Evolutionary conservation across 768 basidiomycete genomes (phyloP).

Genomic region (Rubroboletus satanas): DNA sequence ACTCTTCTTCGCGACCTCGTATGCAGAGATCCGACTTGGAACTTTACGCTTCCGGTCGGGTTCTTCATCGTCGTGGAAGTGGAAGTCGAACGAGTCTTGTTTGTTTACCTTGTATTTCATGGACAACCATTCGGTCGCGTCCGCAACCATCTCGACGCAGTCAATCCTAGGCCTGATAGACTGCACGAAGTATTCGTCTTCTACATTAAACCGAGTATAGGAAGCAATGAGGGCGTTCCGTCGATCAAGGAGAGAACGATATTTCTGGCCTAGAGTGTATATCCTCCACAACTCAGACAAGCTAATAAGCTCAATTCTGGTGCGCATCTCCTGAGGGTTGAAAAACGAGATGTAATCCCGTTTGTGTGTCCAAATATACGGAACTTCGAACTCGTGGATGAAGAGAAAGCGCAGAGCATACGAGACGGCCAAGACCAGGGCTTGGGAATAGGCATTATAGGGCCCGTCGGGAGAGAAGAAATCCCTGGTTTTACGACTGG

Average conservation of each 20-base stretch:
- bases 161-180: conserved; percentile 66
- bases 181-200: conserved; percentile 73
- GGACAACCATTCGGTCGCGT: conserved; percentile 86
- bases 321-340: conserved; percentile 58
- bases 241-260: conserved; percentile 79
- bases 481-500: conserved; percentile 62
- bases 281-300: conserved; percentile 89
- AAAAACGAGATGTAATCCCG: conserved; percentile 87
- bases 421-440: conserved; percentile 76
- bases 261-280: conserved; percentile 83
- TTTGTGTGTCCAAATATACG: conserved; percentile 92
- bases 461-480: conserved; percentile 68
- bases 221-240: conserved; percentile 56
- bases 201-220: conserved; percentile 63
- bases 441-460: conserved; percentile 55
- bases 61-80: conserved; percentile 67
- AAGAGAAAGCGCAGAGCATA: conserved; percentile 79
- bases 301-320: conserved; percentile 67
- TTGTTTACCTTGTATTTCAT: conserved; percentile 80
- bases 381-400: conserved; percentile 86
- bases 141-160: conserved; percentile 84
- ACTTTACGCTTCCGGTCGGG: conserved; percentile 65
- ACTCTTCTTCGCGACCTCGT: conserved; percentile 80
- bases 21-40: conserved; percentile 80
- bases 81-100: conserved; percentile 56